A percentile compares a stretch with the other conserved stretches of the same genome.
phyloP scores from a whole-genome alignment of 768 basidiomycete species.

The Symmetrospora coprosmae region DNA sequence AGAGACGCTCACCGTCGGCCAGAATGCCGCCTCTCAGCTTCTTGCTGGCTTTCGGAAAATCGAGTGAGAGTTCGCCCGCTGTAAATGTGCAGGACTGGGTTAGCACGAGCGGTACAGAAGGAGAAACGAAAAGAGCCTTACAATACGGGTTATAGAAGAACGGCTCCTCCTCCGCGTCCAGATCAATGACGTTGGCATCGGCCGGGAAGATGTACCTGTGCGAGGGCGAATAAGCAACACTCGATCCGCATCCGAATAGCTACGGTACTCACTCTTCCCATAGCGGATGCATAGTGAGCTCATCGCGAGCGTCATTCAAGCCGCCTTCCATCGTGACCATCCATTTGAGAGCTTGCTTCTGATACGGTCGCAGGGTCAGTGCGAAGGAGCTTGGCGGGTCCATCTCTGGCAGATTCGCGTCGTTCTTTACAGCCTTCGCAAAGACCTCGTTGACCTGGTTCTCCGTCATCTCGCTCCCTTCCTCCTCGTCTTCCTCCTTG shows the following conservation, averaged over 20 bases:
- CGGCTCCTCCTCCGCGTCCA: slow-evolving; percentile 59
- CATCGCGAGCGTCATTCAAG: slow-evolving; percentile 51
- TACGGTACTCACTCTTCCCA: slow-evolving; percentile 66
- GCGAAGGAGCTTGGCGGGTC: slow-evolving; percentile 38
- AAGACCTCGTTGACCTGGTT: slow-evolving; percentile 17
- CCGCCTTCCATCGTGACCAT: slow-evolving; percentile 77
- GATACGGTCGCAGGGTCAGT: slow-evolving; percentile 65
- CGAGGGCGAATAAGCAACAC: slow-evolving; percentile 2
- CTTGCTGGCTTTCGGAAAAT: slow-evolving; percentile 66
- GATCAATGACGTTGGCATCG: slow-evolving; percentile 52
- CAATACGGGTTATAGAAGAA: slow-evolving; percentile 89
- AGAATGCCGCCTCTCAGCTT: slow-evolving; percentile 75
- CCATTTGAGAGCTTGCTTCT: slow-evolving; percentile 90
- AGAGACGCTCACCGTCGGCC: slow-evolving; percentile 54
- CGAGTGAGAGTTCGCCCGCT: slow-evolving; percentile 59
- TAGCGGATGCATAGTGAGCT: slow-evolving; percentile 72
- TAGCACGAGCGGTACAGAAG: too few relatives aligned
- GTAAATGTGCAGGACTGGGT: slow-evolving; percentile 23
- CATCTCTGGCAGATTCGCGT: slow-evolving; percentile 48
- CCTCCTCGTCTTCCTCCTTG: slow-evolving; percentile 3
- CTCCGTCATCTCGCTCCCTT: background rate
- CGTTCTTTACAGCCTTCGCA: slow-evolving; percentile 66
- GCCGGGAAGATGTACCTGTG: slow-evolving; percentile 55
- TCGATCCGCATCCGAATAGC: background rate
- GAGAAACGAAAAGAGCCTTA: too few relatives aligned